phyloP scores from a whole-genome alignment of 2,329 filamentous ascomycete genomes.

The Epichloe sibirici region DNA sequence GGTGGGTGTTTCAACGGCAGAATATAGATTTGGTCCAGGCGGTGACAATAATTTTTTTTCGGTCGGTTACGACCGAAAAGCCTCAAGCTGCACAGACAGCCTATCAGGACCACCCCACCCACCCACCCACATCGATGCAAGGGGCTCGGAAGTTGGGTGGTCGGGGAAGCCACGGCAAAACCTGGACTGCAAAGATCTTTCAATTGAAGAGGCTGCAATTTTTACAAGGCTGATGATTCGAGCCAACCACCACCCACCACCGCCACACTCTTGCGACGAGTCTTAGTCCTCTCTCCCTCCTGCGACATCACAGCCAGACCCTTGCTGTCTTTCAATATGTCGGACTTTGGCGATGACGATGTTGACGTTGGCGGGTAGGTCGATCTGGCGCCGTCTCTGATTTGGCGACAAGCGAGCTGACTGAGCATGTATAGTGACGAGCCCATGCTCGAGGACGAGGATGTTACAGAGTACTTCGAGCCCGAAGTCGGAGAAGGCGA shows the following conservation, averaged over 20 bases:
- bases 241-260: not conserved
- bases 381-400: not conserved
- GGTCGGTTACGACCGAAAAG: constrained; percentile 16
- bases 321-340: constrained; percentile 38
- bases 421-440: constrained; percentile 41
- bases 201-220: constrained; percentile 16
- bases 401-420: not conserved
- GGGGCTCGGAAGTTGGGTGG: not conserved
- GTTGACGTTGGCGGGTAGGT: constrained; percentile 45
- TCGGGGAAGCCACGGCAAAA: constrained; percentile 22
- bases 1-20: constrained; percentile 14
- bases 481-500: constrained; percentile 42
- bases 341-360: constrained; percentile 60
- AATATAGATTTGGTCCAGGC: constrained; percentile 19
- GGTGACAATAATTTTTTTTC: constrained; percentile 17
- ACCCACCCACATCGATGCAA: not conserved
- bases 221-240: constrained; percentile 14
- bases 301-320: not conserved
- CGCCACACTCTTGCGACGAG: not conserved
- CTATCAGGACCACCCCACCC: not conserved
- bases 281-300: not conserved
- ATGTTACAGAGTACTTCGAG: constrained; percentile 45
- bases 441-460: constrained; percentile 61
- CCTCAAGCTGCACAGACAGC: not conserved
- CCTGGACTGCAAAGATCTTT: constrained; percentile 9